phyloP scores from a whole-genome alignment of 495 filamentous ascomycete species.

The Neurospora sp. region DNA sequence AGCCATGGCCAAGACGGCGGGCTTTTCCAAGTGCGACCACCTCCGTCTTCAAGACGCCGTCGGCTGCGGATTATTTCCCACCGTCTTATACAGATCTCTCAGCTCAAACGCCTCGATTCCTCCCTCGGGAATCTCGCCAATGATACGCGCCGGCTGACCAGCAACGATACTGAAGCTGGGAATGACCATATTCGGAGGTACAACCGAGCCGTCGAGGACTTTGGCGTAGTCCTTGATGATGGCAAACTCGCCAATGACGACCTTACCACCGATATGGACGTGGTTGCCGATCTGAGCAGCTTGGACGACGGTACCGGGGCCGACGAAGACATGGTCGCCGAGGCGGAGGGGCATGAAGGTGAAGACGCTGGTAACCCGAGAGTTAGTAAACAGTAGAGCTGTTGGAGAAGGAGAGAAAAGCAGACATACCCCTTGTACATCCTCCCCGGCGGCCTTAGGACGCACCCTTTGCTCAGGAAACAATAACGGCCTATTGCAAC shows the following conservation, averaged over 20 bases:
- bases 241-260: constrained; percentile 69
- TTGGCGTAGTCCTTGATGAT: constrained; percentile 86
- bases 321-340: constrained; percentile 85
- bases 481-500: constrained; percentile 84
- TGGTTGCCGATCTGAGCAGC: constrained; percentile 71
- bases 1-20: neutral
- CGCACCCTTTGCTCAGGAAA: constrained; percentile 62
- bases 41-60: constrained; percentile 20
- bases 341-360: constrained; percentile 82
- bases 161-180: constrained; percentile 80
- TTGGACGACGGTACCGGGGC: constrained; percentile 60
- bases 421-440: constrained; percentile 50
- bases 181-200: constrained; percentile 83
- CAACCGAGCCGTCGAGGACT: constrained; percentile 70
- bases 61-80: constrained; percentile 40
- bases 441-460: constrained; percentile 67
- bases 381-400: no score
- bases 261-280: constrained; percentile 67
- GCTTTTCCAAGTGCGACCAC: neutral
- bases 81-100: constrained; percentile 41
- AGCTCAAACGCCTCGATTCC: constrained; percentile 50
- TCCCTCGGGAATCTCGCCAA: constrained; percentile 80
- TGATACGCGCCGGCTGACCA: constrained; percentile 67
- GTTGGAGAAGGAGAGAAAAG: neutral
- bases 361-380: constrained; percentile 21